These are phyloP conservation scores for Ophiostoma piceae DNA, from an alignment of 2,329 filamentous ascomycete species.

Conservation along the genomic window DNA sequence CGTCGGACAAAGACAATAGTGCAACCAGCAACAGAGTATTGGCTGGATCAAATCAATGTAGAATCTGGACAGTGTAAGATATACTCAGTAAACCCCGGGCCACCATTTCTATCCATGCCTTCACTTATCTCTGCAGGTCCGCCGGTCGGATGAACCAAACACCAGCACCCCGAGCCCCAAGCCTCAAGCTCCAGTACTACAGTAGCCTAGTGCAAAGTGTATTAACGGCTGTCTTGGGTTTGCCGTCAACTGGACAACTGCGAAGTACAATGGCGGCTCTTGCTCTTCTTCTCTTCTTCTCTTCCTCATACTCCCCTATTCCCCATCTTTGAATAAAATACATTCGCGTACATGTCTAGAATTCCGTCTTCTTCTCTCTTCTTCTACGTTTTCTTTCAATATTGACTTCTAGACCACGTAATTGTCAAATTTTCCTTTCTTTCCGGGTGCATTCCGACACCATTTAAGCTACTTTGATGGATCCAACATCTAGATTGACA, in stretches of 20 bases:
- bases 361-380: background rate
- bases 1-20: background rate
- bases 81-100: background rate
- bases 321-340: background rate
- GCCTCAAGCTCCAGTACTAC: background rate
- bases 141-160: conserved; percentile 7
- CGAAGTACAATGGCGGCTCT: too few relatives aligned
- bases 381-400: background rate
- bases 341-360: background rate
- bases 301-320: background rate
- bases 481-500: background rate
- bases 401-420: background rate
- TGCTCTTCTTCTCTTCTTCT: too few relatives aligned
- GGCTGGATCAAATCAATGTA: background rate
- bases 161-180: background rate
- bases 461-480: background rate
- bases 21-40: background rate
- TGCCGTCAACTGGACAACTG: background rate
- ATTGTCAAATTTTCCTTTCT: background rate
- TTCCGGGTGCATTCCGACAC: background rate
- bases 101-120: background rate
- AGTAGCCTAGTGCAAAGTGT: background rate
- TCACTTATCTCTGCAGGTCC: background rate
- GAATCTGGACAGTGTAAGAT: too few relatives aligned
- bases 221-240: background rate